Evolutionary conservation across 2,329 filamentous ascomycete genomes (phyloP).

Genomic region (Phaeosphaeriaceae sp.): DNA sequence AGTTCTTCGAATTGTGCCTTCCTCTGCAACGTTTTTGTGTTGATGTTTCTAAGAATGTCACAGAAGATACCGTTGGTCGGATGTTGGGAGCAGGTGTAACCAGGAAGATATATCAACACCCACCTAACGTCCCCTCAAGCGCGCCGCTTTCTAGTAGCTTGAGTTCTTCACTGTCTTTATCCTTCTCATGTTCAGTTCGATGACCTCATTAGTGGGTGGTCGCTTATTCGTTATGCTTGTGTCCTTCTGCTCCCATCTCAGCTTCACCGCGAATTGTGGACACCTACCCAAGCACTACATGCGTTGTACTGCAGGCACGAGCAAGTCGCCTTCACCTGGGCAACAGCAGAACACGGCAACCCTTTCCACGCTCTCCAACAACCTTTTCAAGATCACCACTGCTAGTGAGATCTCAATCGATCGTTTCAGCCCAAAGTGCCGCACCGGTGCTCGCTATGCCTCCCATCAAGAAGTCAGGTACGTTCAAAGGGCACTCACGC

Average conservation of each 20-base stretch:
- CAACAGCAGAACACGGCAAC: not conserved
- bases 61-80: too few relatives aligned
- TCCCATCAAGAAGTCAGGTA: constrained; percentile 1
- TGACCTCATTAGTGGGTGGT: too few relatives aligned
- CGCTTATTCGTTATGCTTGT: too few relatives aligned
- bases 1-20: too few relatives aligned
- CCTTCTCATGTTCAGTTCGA: too few relatives aligned
- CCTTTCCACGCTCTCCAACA: not conserved
- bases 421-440: not conserved
- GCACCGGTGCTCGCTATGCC: not conserved
- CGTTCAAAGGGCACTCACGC: not conserved
- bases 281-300: not conserved
- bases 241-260: not conserved
- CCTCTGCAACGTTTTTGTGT: too few relatives aligned
- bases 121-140: too few relatives aligned
- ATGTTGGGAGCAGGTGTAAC: too few relatives aligned
- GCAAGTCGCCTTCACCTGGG: constrained; percentile 15
- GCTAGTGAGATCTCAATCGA: not conserved
- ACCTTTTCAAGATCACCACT: not conserved
- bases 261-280: not conserved
- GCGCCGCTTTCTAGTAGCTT: too few relatives aligned
- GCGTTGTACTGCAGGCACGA: not conserved
- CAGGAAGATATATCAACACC: too few relatives aligned
- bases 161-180: too few relatives aligned
- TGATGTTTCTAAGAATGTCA: too few relatives aligned